Base-by-base conservation (phyloP, 371 early-diverging fungal genomes). In the Mucor mucedo region DNA sequence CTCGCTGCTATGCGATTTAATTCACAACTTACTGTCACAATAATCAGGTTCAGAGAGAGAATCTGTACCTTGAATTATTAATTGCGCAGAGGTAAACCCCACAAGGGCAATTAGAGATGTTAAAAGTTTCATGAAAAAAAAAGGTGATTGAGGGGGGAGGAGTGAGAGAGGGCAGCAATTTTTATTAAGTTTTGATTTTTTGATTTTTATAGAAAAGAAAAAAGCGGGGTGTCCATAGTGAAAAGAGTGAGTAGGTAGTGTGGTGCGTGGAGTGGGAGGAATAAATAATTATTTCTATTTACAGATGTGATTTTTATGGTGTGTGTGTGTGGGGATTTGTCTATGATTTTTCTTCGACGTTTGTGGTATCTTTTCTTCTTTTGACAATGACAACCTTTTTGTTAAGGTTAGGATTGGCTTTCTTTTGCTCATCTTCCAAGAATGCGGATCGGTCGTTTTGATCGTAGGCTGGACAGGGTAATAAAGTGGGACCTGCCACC, bases 381-480 rank as follows among this genome's bases (percentile, higher is more conserved):
- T 70, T 70, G 28, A 79, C 72, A 21, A 79, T 60, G 3, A 77
- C 63, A 3, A 73, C 60, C 14, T 65, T 68, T 53, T 79, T 73
- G 29, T 66, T 70, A 47, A 69, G 67, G 44, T 76, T 62, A 10
- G 55, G 50, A 49, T 70, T 55, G 5, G 69, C 29, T 57, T 75
- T 76, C 48, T 68, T 61, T 35, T 72, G 68, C 21, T 47, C 47
- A 52, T 78, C 76, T 68, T 82, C 79, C 32, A 82, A 65, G 44
- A 71, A 72, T 27, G 82, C 79, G 9, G 78, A 71, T 54, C 71
- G 69, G 35, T 82, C 79, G 40, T 77, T 74, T 54, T 76, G 70
- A 47, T 82, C 79, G 55, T 76, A 82, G 30, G 82, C 82, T 55
- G 82, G 82, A 58, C 82, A 82, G 3, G 83, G 77, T 58, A 81